Conservation (phyloP, 83 land plant species). For the Picea engelmannii region DNA sequence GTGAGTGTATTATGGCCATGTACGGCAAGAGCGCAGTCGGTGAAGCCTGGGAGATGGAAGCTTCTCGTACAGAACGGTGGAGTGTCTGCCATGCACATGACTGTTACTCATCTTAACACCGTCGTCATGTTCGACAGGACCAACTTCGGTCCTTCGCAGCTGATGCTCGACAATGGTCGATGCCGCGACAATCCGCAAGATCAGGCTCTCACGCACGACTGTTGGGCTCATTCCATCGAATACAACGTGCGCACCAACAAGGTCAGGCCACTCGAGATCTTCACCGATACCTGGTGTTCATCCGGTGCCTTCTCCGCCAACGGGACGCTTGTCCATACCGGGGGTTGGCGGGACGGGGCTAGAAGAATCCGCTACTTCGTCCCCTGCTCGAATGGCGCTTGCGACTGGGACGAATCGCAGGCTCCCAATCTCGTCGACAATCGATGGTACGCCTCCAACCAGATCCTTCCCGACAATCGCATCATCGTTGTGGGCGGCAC, state of each 20-base stretch:
- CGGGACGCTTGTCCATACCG: conserved; percentile 41
- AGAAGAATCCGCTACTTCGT: conserved; percentile 27
- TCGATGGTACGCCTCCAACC: conserved; percentile 50
- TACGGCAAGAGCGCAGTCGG: neutral
- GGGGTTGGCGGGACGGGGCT: conserved; percentile 47
- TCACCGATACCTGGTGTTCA: conserved; percentile 59
- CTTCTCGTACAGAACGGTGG: conserved; percentile 27
- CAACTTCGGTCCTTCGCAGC: conserved; percentile 56
- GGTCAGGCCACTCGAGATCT: conserved; percentile 48
- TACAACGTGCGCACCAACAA: conserved; percentile 43
- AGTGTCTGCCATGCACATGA: too few relatives aligned
- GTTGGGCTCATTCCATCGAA: conserved; percentile 70
- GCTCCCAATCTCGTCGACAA: too few relatives aligned
- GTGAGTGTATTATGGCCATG: too few relatives aligned
- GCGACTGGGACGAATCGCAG: conserved; percentile 53
- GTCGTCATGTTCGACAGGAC: too few relatives aligned
- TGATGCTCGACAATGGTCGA: conserved; percentile 42
- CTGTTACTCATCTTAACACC: too few relatives aligned
- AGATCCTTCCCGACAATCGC: conserved; percentile 36
- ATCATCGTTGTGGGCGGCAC: conserved; percentile 40
- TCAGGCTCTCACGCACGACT: conserved; percentile 32
- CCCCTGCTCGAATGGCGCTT: conserved; percentile 30
- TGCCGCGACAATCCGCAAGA: conserved; percentile 28
- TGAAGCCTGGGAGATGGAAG: neutral
- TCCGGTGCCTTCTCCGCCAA: conserved; percentile 38